Base-by-base conservation (phyloP, 1,284 basidiomycete genomes). In the Wallemia mellicola region DNA sequence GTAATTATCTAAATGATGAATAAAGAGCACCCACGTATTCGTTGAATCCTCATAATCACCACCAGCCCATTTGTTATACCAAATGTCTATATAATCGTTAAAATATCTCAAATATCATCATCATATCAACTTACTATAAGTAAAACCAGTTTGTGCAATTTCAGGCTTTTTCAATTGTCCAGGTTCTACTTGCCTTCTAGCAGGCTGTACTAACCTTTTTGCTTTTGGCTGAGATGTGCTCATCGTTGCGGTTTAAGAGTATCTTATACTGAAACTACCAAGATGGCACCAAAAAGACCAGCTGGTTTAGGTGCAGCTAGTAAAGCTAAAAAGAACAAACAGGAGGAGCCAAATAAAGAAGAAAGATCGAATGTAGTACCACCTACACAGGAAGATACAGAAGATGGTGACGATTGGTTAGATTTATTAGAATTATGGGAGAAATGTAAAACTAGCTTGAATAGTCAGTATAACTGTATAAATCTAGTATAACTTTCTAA, bases 11-110 rank as follows among this genome's bases (percentile, higher is more conserved):
- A 22, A 27, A 59, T 2, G 26, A 57, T 58, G 33, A 59, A 55
- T 27, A 38, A 48, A 5, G 38, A n/a, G 3, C 24, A 75, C 81
- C 61, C 66, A 87, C 83, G 85, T 87, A 55, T 86, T 89, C 67
- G 91, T 86, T 62, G 79, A 83, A 67, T 94, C 89, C 70, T 92
- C 89, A 59, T 86, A 78, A 68, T 94, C 88, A 61, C 88, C 88
- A 63, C 89, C 84, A 32, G 89, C 88, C 86, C 89, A 96, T 73
- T 96, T 96, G 71, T 96, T 94, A 71, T 96, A 96, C 92, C 92
- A 96, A 61, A 94, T 85, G 70, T 96, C 91, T 87, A 66, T 59
- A 60, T 30, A 58, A 60, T 65, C 59, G 70, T 65, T 56, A 24
- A 32, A 48, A 24, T 22, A 38, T 25, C 63, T 28, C 27, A 26